These are phyloP conservation scores for Hypsizygus ulmarius DNA, from an alignment of 1,284 basidiomycete genomes.

Conservation along the genomic window DNA sequence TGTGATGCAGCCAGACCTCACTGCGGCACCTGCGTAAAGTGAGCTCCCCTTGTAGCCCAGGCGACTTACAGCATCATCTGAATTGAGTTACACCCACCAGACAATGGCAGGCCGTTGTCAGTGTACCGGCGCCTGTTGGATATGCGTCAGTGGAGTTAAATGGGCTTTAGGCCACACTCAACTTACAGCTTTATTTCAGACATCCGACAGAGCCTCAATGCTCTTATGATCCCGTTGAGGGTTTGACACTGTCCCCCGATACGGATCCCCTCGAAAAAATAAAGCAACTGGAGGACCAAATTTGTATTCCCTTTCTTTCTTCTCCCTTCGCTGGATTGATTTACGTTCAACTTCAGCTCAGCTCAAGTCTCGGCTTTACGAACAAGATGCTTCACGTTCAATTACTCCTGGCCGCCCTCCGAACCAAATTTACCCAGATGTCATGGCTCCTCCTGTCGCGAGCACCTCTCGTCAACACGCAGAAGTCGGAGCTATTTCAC, in stretches of 20 bases:
- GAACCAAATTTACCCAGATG: conserved; percentile 13
- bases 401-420: conserved; percentile 38
- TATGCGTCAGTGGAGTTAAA: conserved; percentile 57
- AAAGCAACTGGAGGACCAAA: conserved; percentile 71
- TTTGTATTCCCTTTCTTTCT: conserved; percentile 45
- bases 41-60: conserved; percentile 26
- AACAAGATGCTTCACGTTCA: conserved; percentile 44
- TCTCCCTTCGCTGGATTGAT: conserved; percentile 5
- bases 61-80: background rate
- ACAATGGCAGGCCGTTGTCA: conserved; percentile 76
- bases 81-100: conserved; percentile 28
- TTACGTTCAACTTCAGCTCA: conserved; percentile 41
- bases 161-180: background rate
- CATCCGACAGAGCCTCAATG: conserved; percentile 80
- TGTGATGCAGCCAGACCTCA: conserved; percentile 80
- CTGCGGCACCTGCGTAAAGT: conserved; percentile 81
- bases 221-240: conserved; percentile 80
- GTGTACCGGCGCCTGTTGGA: conserved; percentile 74
- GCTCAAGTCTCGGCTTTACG: conserved; percentile 61
- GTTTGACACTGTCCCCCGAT: conserved; percentile 68
- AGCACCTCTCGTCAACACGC: conserved; percentile 22
- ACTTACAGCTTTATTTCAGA: conserved; percentile 35
- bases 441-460: conserved; percentile 13
- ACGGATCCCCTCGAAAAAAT: conserved; percentile 75
- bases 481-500: conserved; percentile 37